Evolutionary conservation across 768 basidiomycete species (phyloP).

Genomic region (Auricularia sp.): DNA sequence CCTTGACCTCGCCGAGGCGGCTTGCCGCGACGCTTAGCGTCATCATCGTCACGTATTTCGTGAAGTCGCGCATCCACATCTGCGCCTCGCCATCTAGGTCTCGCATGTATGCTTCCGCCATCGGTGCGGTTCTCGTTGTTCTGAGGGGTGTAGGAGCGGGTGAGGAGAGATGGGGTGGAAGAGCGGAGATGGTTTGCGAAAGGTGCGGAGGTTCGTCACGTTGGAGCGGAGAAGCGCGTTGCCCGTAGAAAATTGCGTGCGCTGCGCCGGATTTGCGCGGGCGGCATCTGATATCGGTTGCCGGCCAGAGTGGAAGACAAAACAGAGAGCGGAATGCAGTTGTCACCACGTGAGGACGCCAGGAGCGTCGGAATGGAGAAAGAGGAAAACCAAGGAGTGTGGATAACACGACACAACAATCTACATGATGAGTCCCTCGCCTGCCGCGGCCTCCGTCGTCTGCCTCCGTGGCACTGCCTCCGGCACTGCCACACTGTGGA

Average conservation of each 20-base stretch:
- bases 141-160: background rate
- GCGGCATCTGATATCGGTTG: background rate
- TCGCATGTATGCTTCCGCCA: background rate
- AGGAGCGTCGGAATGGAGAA: background rate
- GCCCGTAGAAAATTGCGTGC: background rate
- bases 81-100: background rate
- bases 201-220: background rate
- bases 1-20: background rate
- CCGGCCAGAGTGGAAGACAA: background rate
- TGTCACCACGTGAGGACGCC: background rate
- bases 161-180: background rate
- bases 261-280: background rate
- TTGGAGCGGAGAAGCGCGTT: background rate
- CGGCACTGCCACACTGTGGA: too few species aligned
- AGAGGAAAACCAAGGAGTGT: background rate
- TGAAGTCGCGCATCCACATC: background rate
- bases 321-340: background rate
- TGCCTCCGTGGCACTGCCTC: too few species aligned
- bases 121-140: background rate
- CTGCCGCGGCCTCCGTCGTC: too few species aligned
- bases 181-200: background rate
- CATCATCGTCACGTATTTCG: background rate
- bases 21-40: background rate
- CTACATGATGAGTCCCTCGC: too few species aligned
- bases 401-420: too few species aligned